Evolutionary conservation across 2,329 filamentous ascomycete species (phyloP), one percentile per base, ranked within the genome.

Genomic region (Trichothecium sympodiale): DNA sequence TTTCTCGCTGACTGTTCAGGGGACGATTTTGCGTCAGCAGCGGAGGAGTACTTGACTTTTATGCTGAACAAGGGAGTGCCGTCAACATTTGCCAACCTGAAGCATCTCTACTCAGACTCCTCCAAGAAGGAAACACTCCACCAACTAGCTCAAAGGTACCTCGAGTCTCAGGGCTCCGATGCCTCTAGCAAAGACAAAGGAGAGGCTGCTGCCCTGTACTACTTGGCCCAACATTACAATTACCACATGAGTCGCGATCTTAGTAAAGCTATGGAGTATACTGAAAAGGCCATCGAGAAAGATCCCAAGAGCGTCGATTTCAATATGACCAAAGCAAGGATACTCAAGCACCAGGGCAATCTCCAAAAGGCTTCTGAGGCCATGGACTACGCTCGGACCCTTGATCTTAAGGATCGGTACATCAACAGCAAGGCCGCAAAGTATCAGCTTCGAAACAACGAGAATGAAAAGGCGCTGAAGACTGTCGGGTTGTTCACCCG

Each of bases 401-500:
- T 95, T 42, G 93, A 98, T 53, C 76, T 83, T 45, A 86, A 81
- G 61, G 91, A 98, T 54, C 80, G 91, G 31, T 94, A 96, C 57
- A 96, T 96, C 69, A 98, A 98, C 68, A 93, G 87, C 44, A 98
- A 98, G 64, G 82, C 87, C 34, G 88, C 89, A 40, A 98, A 98
- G 56, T 98, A 98, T 55, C 87, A 93, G 57, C 71, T 98, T 33
- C 79, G 91, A 37, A 94, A 94, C 60, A 77, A 95, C 56, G 78
- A 95, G 53, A 91, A 85, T 51, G 84, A 93, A 35, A 78, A 78
- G 47, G 89, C 84, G 0, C 64, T 96, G 36, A 77, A 84, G 49
- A 94, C 86, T 0, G 87, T 96, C 69, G 84, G 86, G 43, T 74
- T 95, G 44, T 98, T 98, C 60, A 98, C 93, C 1, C 74, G 89